Evolutionary conservation across 306 rosid genomes (phyloP).

Genomic region (Benincasa hispida): DNA sequence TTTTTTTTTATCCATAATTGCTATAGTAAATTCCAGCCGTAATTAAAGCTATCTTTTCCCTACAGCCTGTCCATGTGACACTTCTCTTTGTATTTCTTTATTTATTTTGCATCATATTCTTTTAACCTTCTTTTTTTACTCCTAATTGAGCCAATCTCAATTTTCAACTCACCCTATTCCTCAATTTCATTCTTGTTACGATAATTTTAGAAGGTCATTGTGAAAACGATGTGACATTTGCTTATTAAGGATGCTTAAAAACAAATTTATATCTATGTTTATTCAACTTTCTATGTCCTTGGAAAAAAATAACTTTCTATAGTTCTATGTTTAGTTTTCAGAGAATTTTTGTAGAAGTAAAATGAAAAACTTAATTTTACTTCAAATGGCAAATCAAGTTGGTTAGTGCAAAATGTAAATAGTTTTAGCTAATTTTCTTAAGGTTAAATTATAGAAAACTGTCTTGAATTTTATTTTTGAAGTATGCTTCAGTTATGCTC

Average conservation of each 20-base stretch:
- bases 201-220: not conserved
- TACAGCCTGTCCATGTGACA: conserved; percentile 11
- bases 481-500: no score
- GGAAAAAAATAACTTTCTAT: no score
- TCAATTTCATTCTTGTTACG: not conserved
- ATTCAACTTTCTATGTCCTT: no score
- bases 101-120: not conserved
- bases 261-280: no score
- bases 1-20: conserved; percentile 4
- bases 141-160: not conserved
- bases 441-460: no score
- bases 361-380: no score
- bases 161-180: not conserved
- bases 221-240: not conserved
- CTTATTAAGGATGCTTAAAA: not conserved
- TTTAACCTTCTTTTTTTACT: not conserved
- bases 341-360: no score
- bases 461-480: no score
- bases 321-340: no score
- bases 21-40: not conserved
- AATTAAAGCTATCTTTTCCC: not conserved
- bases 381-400: no score
- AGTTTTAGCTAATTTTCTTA: no score
- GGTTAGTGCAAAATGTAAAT: no score
- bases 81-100: not conserved